Conservation (phyloP, 2,329 filamentous ascomycete genomes). For the Aspergillus pseudoglaucus region DNA sequence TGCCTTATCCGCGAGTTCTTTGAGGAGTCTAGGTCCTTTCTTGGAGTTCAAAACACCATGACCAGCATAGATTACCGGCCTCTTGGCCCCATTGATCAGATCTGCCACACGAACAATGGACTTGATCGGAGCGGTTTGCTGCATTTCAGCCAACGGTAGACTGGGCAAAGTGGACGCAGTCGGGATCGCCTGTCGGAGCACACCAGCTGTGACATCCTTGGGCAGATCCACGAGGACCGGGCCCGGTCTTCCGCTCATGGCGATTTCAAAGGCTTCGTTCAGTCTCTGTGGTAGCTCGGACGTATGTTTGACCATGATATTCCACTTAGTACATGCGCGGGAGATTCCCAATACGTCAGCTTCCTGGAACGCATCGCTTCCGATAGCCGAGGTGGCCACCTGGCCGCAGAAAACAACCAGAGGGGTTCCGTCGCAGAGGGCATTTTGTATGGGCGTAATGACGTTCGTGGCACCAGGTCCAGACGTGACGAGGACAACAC, state of each 20-base stretch:
- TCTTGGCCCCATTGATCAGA: conserved; percentile 78
- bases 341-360: conserved; percentile 87
- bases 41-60: conserved; percentile 72
- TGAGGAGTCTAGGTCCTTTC: conserved; percentile 68
- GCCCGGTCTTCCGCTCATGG: conserved; percentile 80
- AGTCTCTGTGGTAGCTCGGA: conserved; percentile 82
- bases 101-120: conserved; percentile 68
- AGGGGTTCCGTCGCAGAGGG: conserved; percentile 83
- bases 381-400: conserved; percentile 78
- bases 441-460: conserved; percentile 88
- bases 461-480: conserved; percentile 93
- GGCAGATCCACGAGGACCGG: conserved; percentile 89
- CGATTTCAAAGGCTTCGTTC: conserved; percentile 94
- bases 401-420: conserved; percentile 91
- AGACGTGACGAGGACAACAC: conserved; percentile 89
- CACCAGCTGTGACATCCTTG: conserved; percentile 81
- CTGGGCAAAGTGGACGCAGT: conserved; percentile 60
- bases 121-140: conserved; percentile 29
- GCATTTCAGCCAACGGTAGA: conserved; percentile 49
- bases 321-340: conserved; percentile 92
- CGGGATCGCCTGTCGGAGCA: conserved; percentile 72
- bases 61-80: conserved; percentile 86
- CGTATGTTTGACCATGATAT: conserved; percentile 88
- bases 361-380: conserved; percentile 91
- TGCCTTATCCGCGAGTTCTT: conserved; percentile 74